Base-by-base conservation (phyloP, 352 stramenopile species). In the Phytophthora kernoviae region DNA sequence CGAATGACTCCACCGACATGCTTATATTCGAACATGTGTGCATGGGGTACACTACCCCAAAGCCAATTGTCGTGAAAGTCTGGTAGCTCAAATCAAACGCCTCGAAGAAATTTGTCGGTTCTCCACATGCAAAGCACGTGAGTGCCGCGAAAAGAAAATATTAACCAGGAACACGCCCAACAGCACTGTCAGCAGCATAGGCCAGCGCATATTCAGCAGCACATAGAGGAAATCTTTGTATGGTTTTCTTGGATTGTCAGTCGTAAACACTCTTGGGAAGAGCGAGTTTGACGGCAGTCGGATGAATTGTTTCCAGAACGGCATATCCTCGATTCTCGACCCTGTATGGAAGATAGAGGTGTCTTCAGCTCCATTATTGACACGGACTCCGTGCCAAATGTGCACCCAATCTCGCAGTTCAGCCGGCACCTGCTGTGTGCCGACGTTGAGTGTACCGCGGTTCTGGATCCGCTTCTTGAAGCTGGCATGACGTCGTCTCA, bases 171-270 rank as follows among this genome's bases (percentile, higher is more conserved):
- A 91, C 14, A 91, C 39, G 0, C n/a, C 24, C 10, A 90, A 55
- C 11, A 94, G 52, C 48, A 91, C 77, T n/a, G 56, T 73, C 10
- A 79, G 65, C 27, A 94, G 64, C 75, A 87, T 85, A 5, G 83
- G 76, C 83, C 83, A 93, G 42, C 81, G 81, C 79, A 91, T 81
- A 63, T 94, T 91, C 42, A 94, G 63, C 44, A 94, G 58, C 58
- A 93, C 76, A 54, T 94, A 94, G 8, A 91, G 56, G 21, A 92
- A 88, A 53, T 94, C 85, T 54, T 94, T 94, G 77, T 93, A 93
- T 20, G 73, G 65, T 39, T 70, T 75, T 15, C 83, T 74, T 40
- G 83, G 85, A 56, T 94, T 94, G 22, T 62, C 47, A 22, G 65
- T 64, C 22, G 85, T 89, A 26, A 80, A 63, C 1, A 94, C 68